A percentile compares a stretch with the other conserved stretches of the same genome.
These are phyloP conservation scores for Xylariaceae sp. DNA, from an alignment of 2,329 filamentous ascomycete genomes.

Conservation along the genomic window DNA sequence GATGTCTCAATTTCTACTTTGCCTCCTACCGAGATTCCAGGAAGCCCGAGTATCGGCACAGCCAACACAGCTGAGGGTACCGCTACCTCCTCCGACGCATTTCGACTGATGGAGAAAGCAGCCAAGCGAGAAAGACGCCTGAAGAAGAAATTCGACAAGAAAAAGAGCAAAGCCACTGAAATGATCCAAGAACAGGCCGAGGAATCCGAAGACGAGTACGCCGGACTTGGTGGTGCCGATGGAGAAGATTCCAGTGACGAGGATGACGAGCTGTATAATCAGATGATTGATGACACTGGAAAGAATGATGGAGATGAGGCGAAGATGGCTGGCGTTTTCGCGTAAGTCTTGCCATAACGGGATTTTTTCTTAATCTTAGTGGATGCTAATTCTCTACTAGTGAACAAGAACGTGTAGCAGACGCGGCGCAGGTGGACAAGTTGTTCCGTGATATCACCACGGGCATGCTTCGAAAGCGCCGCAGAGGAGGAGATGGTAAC, in stretches of 20 bases:
- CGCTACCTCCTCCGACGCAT: constrained; percentile 46
- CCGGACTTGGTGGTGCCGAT: constrained; percentile 83
- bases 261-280: constrained; percentile 66
- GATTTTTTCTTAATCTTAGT: background rate
- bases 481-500: constrained; percentile 54
- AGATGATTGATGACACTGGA: constrained; percentile 87
- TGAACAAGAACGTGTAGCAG: constrained; percentile 72
- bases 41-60: constrained; percentile 28
- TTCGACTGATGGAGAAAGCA: constrained; percentile 68
- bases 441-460: constrained; percentile 91
- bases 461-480: constrained; percentile 78
- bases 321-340: constrained; percentile 80
- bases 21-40: constrained; percentile 44
- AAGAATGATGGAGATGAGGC: constrained; percentile 76
- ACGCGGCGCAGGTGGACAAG: constrained; percentile 87
- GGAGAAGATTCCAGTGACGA: constrained; percentile 80
- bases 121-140: constrained; percentile 52
- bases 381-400: constrained; percentile 40
- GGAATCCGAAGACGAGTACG: constrained; percentile 98
- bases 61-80: constrained; percentile 33
- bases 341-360: constrained; percentile 57
- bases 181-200: constrained; percentile 93
- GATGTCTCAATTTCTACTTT: constrained; percentile 26
- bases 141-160: constrained; percentile 69
- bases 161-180: constrained; percentile 80